Evolutionary conservation across 1,139 yeast species (phyloP), one percentile per base, ranked within the genome.

Genomic region (Protomyces pachydermus): DNA sequence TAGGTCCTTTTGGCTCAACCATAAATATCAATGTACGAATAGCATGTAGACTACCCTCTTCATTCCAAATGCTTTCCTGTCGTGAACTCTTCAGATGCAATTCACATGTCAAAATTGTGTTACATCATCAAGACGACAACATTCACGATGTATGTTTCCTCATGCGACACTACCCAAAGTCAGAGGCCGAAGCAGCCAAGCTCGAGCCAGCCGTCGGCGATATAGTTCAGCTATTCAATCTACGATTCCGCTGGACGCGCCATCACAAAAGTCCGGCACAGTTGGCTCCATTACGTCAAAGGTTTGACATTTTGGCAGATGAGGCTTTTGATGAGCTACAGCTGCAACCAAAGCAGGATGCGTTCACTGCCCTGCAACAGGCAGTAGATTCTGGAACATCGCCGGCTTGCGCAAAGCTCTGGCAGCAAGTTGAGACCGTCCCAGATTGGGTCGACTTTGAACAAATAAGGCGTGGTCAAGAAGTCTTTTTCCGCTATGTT

Each of bases 381-480:
- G 56, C 56, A 9, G 35, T 58, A 12, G 10, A 23, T 10, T 52
- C 56, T 12, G 50, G 42, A 14, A 38, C 38, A n/a, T 42, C 37
- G 18, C 18, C 53, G 16, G 48, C 45, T 4, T 58, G 62, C 35
- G 52, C 51, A 28, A 32, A n/a, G 35, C 34, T 61, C 16, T 50
- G 52, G 54, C 16, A 50, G 28, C 56, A 61, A 28, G 51, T 55
- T 23, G 18, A 28, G 35, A 50, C 51, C 12, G 65, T 61, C 39
- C 65, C 65, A 9, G 56, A 48, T n/a, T 61, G 65, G 65, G 65
- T 61, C 32, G 65, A 61, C 35, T 61, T 42, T 23, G 65, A 54
- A 23, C 65, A 61, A 37, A 61, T 61, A 39, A 18, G 50, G 25
- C 55, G 65, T 3, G 65, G 65, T 3, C 65, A 61, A 50, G 65